A percentile compares a stretch with the other conserved stretches of the same genome.
Evolutionary conservation across 2,329 filamentous ascomycete species (phyloP).

Genomic region (Cercospora berteroae): DNA sequence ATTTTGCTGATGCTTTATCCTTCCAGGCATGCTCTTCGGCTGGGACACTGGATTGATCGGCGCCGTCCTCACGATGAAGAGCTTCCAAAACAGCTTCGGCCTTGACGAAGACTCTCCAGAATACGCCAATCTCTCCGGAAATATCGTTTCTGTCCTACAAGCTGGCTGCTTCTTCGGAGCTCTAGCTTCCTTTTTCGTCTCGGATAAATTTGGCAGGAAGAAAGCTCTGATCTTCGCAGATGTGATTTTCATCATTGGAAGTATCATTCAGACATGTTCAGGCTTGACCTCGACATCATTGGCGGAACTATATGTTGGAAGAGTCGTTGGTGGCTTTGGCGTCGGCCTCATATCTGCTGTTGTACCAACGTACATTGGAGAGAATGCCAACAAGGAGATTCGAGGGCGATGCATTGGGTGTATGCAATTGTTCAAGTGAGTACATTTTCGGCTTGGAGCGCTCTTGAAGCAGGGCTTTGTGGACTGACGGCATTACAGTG

Average conservation of each 20-base stretch:
- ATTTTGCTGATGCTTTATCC: background rate
- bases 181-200: slow-evolving; percentile 43
- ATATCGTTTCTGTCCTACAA: slow-evolving; percentile 47
- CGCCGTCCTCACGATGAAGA: slow-evolving; percentile 45
- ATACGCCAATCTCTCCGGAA: slow-evolving; percentile 44
- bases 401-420: slow-evolving; percentile 34
- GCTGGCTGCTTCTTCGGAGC: slow-evolving; percentile 49
- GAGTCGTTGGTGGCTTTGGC: slow-evolving; percentile 47
- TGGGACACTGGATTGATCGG: slow-evolving; percentile 36
- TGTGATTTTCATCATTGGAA: slow-evolving; percentile 45
- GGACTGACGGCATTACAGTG: slow-evolving; percentile 36
- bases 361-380: slow-evolving; percentile 47
- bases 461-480: slow-evolving; percentile 13
- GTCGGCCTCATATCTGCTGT: slow-evolving; percentile 46
- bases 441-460: background rate
- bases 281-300: slow-evolving; percentile 35
- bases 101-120: slow-evolving; percentile 36
- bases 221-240: slow-evolving; percentile 44
- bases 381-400: slow-evolving; percentile 45
- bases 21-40: slow-evolving; percentile 14
- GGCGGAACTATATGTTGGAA: slow-evolving; percentile 43
- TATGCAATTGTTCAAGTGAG: slow-evolving; percentile 35
- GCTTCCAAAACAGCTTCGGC: slow-evolving; percentile 45
- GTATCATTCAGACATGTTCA: slow-evolving; percentile 43
- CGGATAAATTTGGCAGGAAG: slow-evolving; percentile 44